A percentile compares a stretch with the other conserved stretches of the same genome.
Evolutionary conservation across 495 filamentous ascomycete genomes (phyloP).

Genomic region (Hyphodiscus hymeniophilus): DNA sequence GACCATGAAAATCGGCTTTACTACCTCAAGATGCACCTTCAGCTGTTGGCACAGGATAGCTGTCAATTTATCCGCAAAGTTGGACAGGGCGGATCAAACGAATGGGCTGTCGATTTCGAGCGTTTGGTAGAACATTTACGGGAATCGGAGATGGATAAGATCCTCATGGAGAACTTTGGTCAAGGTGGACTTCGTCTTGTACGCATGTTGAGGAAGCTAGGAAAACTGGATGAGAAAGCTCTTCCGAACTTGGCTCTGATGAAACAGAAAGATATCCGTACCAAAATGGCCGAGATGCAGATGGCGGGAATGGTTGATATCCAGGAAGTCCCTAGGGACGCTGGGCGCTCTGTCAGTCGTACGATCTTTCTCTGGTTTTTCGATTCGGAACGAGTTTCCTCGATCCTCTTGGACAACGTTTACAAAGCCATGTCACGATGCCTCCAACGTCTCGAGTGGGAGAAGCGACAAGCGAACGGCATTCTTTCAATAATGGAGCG

Average conservation of each 20-base stretch:
- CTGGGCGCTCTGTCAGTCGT: constrained; percentile 62
- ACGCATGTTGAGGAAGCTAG: constrained; percentile 73
- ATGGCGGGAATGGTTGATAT: constrained; percentile 74
- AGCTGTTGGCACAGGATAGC: constrained; percentile 63
- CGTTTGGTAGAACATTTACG: constrained; percentile 58
- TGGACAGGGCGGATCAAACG: constrained; percentile 45
- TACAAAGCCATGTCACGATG: constrained; percentile 88
- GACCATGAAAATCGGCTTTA: constrained; percentile 33
- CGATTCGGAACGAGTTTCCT: constrained; percentile 60
- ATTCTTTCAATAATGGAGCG: constrained; percentile 72
- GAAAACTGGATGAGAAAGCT: constrained; percentile 86
- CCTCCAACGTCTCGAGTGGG: constrained; percentile 65
- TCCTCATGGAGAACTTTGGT: constrained; percentile 69
- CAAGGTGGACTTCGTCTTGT: constrained; percentile 65
- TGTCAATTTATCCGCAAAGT: constrained; percentile 58
- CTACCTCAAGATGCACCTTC: constrained; percentile 68
- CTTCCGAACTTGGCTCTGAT: constrained; percentile 66
- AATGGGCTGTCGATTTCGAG: constrained; percentile 75
- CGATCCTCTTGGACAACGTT: constrained; percentile 59
- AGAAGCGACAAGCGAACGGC: constrained; percentile 55
- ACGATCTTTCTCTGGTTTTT: constrained; percentile 89
- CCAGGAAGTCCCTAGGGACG: constrained; percentile 86
- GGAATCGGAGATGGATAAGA: constrained; percentile 66
- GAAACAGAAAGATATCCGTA: constrained; percentile 70
- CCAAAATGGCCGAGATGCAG: constrained; percentile 73